Evolutionary conservation across 108 stramenopile genomes (phyloP).

Genomic region (Cyclotella baltica): DNA sequence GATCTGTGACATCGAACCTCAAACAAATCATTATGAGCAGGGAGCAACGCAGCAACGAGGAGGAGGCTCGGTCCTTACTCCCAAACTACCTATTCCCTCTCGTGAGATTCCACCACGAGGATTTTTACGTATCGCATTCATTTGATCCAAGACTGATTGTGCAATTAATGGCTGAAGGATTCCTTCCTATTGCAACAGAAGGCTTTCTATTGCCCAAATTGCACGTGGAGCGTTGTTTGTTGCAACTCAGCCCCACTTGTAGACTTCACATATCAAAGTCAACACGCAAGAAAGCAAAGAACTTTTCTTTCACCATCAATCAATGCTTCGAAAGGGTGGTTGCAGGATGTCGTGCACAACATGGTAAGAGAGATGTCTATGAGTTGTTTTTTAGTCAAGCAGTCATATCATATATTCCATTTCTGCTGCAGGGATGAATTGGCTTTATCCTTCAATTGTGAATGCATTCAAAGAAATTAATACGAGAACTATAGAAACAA

Average conservation of each 20-base stretch:
- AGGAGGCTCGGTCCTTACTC: slow-evolving; percentile 38
- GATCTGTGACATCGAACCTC: too few relatives aligned
- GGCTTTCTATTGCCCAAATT: slow-evolving; percentile 79
- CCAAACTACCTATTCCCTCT: slow-evolving; percentile 60
- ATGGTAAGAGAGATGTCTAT: slow-evolving; percentile 43
- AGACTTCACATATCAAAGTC: slow-evolving; percentile 77
- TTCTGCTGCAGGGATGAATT: slow-evolving; percentile 54
- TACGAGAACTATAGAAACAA: slow-evolving; percentile 19
- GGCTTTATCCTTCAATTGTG: slow-evolving; percentile 84
- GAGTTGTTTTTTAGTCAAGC: not conserved
- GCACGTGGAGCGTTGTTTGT: slow-evolving; percentile 77
- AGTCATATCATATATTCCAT: slow-evolving; percentile 2
- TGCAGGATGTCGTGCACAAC: slow-evolving; percentile 81
- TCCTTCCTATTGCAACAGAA: slow-evolving; percentile 82
- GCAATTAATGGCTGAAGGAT: slow-evolving; percentile 87
- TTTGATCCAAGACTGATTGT: slow-evolving; percentile 73
- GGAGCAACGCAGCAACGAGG: too few relatives aligned
- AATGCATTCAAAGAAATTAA: slow-evolving; percentile 63
- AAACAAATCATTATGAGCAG: too few relatives aligned
- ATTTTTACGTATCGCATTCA: slow-evolving; percentile 70
- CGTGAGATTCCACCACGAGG: slow-evolving; percentile 70
- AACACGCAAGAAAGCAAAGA: slow-evolving; percentile 70
- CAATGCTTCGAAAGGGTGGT: slow-evolving; percentile 72
- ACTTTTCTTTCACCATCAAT: slow-evolving; percentile 72
- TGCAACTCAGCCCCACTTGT: slow-evolving; percentile 42